phyloP scores from a whole-genome alignment of 192 early-diverging fungal genomes.

The Diversispora eburnea region DNA sequence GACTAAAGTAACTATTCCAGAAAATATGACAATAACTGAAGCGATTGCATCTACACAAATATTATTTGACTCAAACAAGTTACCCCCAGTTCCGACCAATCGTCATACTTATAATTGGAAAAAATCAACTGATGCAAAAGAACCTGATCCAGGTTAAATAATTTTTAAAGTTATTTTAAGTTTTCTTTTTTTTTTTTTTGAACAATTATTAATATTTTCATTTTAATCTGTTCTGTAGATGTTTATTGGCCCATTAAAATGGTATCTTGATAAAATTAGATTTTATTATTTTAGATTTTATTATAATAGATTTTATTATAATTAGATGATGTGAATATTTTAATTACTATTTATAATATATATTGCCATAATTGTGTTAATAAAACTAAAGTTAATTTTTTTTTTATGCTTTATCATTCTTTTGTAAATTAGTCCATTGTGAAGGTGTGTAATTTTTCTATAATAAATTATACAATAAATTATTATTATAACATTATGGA shows the following conservation, averaged over 20 bases:
- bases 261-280: background rate
- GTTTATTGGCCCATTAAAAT: constrained; percentile 36
- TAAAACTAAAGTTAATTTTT: background rate
- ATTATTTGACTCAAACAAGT: constrained; percentile 46
- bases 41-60: constrained; percentile 45
- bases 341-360: background rate
- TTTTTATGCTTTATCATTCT: background rate
- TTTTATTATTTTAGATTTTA: background rate
- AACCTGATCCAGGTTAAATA: constrained; percentile 39
- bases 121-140: constrained; percentile 34
- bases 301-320: no score
- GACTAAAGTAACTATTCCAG: constrained; percentile 19
- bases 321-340: no score
- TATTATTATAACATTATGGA: background rate
- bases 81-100: constrained; percentile 58
- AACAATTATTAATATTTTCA: background rate
- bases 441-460: constrained; percentile 70
- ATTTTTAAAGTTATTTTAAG: background rate
- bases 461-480: background rate
- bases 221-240: constrained; percentile 7
- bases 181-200: background rate
- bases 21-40: constrained; percentile 45
- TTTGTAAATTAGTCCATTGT: constrained; percentile 43
- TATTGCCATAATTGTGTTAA: background rate
- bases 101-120: constrained; percentile 48